Percentiles rank a stretch among this genome's conserved stretches.
phyloP scores from a whole-genome alignment of 2,329 filamentous ascomycete species.

The Fusarium sp. region DNA sequence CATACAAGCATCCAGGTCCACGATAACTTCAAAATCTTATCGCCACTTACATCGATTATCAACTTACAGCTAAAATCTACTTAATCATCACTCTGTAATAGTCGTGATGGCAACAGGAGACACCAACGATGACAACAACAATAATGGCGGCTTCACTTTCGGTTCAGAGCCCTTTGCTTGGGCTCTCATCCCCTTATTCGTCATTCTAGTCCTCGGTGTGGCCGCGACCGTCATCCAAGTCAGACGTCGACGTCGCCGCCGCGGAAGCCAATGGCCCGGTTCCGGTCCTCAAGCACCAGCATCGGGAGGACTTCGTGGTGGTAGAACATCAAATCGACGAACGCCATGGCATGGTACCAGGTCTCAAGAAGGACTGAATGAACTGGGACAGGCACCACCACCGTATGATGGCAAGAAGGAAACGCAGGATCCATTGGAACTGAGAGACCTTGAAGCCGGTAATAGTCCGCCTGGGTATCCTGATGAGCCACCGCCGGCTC shows the following conservation, averaged over 20 bases:
- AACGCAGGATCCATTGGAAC: conserved; percentile 34
- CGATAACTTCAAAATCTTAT: background rate
- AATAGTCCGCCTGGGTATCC: conserved; percentile 48
- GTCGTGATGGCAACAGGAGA: conserved; percentile 21
- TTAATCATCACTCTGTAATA: background rate
- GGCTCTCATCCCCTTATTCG: conserved; percentile 62
- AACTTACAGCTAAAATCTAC: background rate
- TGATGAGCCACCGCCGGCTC: conserved; percentile 41
- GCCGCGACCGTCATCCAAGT: conserved; percentile 57
- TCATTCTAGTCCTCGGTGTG: conserved; percentile 56
- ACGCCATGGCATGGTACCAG: conserved; percentile 43
- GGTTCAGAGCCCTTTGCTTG: conserved; percentile 66
- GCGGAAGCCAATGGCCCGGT: conserved; percentile 27
- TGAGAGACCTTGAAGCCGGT: conserved; percentile 45
- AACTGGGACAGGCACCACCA: conserved; percentile 72
- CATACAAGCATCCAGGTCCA: background rate
- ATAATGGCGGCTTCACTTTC: conserved; percentile 39
- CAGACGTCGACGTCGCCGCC: conserved; percentile 52
- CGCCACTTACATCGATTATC: background rate
- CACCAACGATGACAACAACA: conserved; percentile 21
- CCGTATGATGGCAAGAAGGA: conserved; percentile 62
- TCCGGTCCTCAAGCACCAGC: conserved; percentile 9
- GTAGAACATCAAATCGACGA: conserved; percentile 34
- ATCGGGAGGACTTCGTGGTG: conserved; percentile 41
- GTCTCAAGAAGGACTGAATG: conserved; percentile 68